phyloP scores from a whole-genome alignment of 495 filamentous ascomycete genomes.

The Tuber microsphaerosporum region DNA sequence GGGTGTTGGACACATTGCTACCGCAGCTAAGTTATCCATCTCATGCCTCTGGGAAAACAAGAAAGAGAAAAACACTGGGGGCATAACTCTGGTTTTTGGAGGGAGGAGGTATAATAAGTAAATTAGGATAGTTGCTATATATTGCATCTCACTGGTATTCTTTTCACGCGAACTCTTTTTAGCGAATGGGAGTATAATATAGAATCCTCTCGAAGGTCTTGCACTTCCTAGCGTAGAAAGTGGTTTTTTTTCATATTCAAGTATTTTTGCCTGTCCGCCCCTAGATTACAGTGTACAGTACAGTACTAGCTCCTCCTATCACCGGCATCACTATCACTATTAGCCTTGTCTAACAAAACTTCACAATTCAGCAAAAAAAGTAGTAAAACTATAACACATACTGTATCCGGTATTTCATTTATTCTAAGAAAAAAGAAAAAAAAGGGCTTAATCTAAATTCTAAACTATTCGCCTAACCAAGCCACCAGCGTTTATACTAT shows the following conservation, averaged over 20 bases:
- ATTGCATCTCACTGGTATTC: neutral
- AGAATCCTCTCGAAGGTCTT: neutral
- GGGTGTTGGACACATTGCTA: neutral
- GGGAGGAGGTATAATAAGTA: neutral
- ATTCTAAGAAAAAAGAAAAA: neutral
- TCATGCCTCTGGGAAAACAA: neutral
- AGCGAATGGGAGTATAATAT: neutral
- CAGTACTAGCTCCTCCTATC: neutral
- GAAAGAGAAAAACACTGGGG: too few relatives aligned
- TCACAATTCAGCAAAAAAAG: neutral
- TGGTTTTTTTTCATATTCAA: neutral
- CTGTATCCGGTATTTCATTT: neutral
- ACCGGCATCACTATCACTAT: neutral
- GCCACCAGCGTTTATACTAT: neutral
- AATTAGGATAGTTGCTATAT: neutral
- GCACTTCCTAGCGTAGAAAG: neutral
- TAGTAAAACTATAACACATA: neutral
- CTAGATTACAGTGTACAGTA: neutral
- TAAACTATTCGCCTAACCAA: neutral
- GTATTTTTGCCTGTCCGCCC: neutral
- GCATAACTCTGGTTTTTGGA: neutral
- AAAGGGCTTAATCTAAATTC: neutral
- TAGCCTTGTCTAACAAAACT: neutral
- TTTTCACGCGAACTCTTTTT: neutral
- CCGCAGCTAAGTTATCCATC: neutral